Percentiles rank a stretch among this genome's conserved stretches.
Evolutionary conservation across 352 stramenopile species (phyloP).

Genomic region (Phytophthora meadii): DNA sequence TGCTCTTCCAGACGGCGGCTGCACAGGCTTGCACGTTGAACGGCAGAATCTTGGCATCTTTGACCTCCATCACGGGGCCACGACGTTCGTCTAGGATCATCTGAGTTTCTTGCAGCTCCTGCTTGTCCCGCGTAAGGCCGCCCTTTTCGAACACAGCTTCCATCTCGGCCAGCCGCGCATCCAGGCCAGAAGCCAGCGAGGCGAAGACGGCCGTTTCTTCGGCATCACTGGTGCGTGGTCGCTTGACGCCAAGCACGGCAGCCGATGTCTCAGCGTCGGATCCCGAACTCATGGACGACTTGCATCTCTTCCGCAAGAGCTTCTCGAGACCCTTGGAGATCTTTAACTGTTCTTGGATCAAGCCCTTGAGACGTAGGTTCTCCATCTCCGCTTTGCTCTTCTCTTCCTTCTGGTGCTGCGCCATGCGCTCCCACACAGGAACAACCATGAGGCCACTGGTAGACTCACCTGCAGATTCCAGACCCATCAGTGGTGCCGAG

Average conservation of each 20-base stretch:
- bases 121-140: constrained; percentile 43
- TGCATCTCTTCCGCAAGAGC: constrained; percentile 60
- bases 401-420: constrained; percentile 68
- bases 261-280: constrained; percentile 27
- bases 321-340: constrained; percentile 68
- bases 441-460: constrained; percentile 23
- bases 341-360: constrained; percentile 64
- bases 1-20: constrained; percentile 44
- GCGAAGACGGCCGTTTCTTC: constrained; percentile 50
- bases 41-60: constrained; percentile 57
- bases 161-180: constrained; percentile 45
- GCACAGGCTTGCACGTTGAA: constrained; percentile 49
- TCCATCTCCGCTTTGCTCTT: constrained; percentile 77
- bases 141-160: constrained; percentile 53
- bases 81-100: constrained; percentile 61
- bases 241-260: constrained; percentile 34
- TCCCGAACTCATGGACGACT: constrained; percentile 41
- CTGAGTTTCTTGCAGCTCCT: constrained; percentile 52
- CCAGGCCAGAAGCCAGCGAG: constrained; percentile 37
- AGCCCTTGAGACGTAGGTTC: constrained; percentile 63
- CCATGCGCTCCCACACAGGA: constrained; percentile 70
- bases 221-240: constrained; percentile 33
- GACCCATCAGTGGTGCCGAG: constrained; percentile 19
- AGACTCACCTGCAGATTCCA: constrained; percentile 13
- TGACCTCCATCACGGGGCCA: constrained; percentile 58